Conservation (phyloP, 1,284 basidiomycete genomes). For the Kwoniella shivajii region DNA sequence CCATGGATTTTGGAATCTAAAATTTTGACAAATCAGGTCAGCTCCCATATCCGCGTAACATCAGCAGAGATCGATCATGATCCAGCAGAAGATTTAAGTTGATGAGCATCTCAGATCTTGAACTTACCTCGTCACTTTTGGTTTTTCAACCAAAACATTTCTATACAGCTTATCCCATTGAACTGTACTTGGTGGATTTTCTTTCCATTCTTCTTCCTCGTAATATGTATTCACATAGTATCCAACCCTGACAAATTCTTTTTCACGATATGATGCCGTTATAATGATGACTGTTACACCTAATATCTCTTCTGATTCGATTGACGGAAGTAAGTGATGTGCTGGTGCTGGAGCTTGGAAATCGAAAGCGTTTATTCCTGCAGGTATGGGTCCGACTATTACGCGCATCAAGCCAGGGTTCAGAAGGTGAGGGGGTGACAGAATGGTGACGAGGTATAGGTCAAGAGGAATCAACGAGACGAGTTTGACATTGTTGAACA, state of each 20-base stretch:
- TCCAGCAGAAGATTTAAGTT: not conserved
- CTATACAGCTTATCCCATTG: constrained; percentile 77
- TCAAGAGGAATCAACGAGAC: not conserved
- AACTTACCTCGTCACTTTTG: constrained; percentile 79
- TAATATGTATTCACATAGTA: constrained; percentile 99
- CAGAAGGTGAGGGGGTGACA: not conserved
- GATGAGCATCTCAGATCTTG: not conserved
- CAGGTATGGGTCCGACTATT: constrained; percentile 85
- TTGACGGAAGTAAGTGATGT: constrained; percentile 74
- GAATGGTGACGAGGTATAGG: not conserved
- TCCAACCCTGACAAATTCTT: constrained; percentile 97
- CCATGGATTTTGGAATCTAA: constrained; percentile 52
- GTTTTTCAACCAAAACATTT: constrained; percentile 84
- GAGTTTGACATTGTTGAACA: not conserved
- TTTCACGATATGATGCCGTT: constrained; percentile 84
- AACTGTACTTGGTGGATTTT: constrained; percentile 68
- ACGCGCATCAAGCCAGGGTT: not conserved
- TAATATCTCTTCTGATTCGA: constrained; percentile 63
- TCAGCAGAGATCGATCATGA: not conserved
- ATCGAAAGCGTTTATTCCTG: constrained; percentile 94
- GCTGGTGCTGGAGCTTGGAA: constrained; percentile 71
- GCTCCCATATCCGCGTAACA: too few species aligned
- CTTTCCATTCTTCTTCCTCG: constrained; percentile 86
- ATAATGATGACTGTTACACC: constrained; percentile 91
- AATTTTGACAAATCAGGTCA: not conserved